Evolutionary conservation across 352 stramenopile species (phyloP).

Genomic region (Phytophthora idaei): DNA sequence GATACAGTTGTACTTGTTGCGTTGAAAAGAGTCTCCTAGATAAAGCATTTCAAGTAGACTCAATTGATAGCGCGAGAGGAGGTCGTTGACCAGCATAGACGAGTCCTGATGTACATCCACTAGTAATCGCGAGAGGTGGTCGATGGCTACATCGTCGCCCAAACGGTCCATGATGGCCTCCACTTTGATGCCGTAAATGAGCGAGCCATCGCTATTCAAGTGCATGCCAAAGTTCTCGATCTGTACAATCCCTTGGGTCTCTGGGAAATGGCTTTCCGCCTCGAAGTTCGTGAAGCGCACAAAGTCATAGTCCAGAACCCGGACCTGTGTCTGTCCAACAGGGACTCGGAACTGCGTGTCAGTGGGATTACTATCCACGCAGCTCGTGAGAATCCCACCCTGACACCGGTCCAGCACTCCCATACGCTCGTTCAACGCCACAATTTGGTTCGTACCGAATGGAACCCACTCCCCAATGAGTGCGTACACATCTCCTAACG

Average conservation of each 20-base stretch:
- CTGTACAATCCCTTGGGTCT: slow-evolving; percentile 94
- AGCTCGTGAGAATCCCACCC: slow-evolving; percentile 95
- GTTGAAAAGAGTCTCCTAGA: slow-evolving; percentile 92
- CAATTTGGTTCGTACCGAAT: slow-evolving; percentile 98
- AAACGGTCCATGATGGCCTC: slow-evolving; percentile 97
- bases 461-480: slow-evolving; percentile 98
- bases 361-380: slow-evolving; percentile 87
- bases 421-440: slow-evolving; percentile 97
- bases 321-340: slow-evolving; percentile 94
- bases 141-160: slow-evolving; percentile 96
- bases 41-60: slow-evolving; percentile 97
- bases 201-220: slow-evolving; percentile 75
- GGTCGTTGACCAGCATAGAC: slow-evolving; percentile 94
- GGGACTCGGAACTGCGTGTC: slow-evolving; percentile 86
- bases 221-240: slow-evolving; percentile 96
- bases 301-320: slow-evolving; percentile 97
- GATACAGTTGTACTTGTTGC: slow-evolving; percentile 98
- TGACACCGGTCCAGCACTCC: slow-evolving; percentile 96
- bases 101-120: slow-evolving; percentile 97
- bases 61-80: slow-evolving; percentile 96
- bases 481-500: slow-evolving; percentile 95
- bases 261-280: slow-evolving; percentile 96
- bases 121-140: slow-evolving; percentile 95
- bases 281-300: slow-evolving; percentile 99
- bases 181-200: slow-evolving; percentile 89